Percentiles rank a stretch among this genome's conserved stretches.
Conservation (phyloP, 1,284 basidiomycete species). For the Ustilago esculenta region DNA sequence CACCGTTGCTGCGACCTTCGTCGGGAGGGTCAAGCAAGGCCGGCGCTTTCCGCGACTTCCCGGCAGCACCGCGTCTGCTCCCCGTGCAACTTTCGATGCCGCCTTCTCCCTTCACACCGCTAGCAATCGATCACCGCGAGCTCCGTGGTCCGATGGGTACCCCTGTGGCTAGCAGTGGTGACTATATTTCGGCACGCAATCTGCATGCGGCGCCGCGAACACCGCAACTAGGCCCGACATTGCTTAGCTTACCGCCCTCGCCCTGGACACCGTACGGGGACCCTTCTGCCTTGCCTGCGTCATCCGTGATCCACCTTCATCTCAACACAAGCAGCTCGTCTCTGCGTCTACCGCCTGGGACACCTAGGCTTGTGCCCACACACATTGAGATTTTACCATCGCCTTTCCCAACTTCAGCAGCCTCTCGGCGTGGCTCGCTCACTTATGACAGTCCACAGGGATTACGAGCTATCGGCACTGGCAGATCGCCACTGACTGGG, state of each 20-base stretch:
- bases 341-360: constrained; percentile 41
- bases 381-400: constrained; percentile 52
- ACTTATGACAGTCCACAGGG: constrained; percentile 31
- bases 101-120: constrained; percentile 45
- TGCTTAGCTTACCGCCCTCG: constrained; percentile 56
- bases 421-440: constrained; percentile 38
- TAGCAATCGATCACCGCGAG: constrained; percentile 28
- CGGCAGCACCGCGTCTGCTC: constrained; percentile 46
- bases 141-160: constrained; percentile 9
- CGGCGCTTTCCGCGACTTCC: constrained; percentile 33
- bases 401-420: constrained; percentile 45
- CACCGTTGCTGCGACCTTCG: constrained; percentile 31
- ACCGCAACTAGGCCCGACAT: constrained; percentile 48
- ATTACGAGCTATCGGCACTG: constrained; percentile 12
- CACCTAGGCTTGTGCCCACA: constrained; percentile 51
- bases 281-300: constrained; percentile 1
- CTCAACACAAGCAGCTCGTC: constrained; percentile 42
- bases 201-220: constrained; percentile 41
- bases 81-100: constrained; percentile 49
- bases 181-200: constrained; percentile 35
- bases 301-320: constrained; percentile 43
- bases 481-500: constrained; percentile 21
- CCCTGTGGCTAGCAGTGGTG: constrained; percentile 8
- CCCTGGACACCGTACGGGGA: constrained; percentile 53
- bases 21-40: constrained; percentile 16